These are phyloP conservation scores for Drechmeria coniospora DNA, from an alignment of 2,329 filamentous ascomycete species.

Conservation along the genomic window DNA sequence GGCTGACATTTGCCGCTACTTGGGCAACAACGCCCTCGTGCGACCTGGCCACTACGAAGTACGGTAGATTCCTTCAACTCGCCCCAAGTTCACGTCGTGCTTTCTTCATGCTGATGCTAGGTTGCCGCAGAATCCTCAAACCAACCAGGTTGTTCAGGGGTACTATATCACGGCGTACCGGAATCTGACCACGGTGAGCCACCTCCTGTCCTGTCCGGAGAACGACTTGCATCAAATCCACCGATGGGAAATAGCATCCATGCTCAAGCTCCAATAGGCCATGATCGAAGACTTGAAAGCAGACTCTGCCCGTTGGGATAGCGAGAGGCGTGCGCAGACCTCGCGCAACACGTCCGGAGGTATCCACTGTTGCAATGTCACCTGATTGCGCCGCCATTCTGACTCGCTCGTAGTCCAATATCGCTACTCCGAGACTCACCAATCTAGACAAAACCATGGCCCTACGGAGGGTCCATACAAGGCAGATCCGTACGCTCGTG, in stretches of 20 bases:
- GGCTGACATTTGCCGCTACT: conserved; percentile 69
- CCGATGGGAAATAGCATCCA: background rate
- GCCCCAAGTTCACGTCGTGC: background rate
- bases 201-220: background rate
- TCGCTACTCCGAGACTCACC: conserved; percentile 36
- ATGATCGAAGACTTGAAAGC: conserved; percentile 49
- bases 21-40: conserved; percentile 69
- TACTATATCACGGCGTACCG: conserved; percentile 70
- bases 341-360: conserved; percentile 39
- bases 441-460: conserved; percentile 32
- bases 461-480: conserved; percentile 24
- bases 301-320: conserved; percentile 46
- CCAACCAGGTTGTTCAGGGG: conserved; percentile 47
- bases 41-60: conserved; percentile 62
- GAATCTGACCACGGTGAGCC: conserved; percentile 59
- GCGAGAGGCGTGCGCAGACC: conserved; percentile 41
- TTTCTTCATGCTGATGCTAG: too few species aligned
- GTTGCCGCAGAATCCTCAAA: conserved; percentile 32
- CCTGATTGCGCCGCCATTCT: conserved; percentile 35
- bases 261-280: conserved; percentile 24
- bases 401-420: conserved; percentile 44
- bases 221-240: background rate
- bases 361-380: conserved; percentile 38
- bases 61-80: too few species aligned
- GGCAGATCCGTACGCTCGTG: conserved; percentile 22